A percentile compares a stretch with the other conserved stretches of the same genome.
These are phyloP conservation scores for Ambrosia artemisiifolia DNA, from an alignment of 129 eudicot species.

Conservation along the genomic window DNA sequence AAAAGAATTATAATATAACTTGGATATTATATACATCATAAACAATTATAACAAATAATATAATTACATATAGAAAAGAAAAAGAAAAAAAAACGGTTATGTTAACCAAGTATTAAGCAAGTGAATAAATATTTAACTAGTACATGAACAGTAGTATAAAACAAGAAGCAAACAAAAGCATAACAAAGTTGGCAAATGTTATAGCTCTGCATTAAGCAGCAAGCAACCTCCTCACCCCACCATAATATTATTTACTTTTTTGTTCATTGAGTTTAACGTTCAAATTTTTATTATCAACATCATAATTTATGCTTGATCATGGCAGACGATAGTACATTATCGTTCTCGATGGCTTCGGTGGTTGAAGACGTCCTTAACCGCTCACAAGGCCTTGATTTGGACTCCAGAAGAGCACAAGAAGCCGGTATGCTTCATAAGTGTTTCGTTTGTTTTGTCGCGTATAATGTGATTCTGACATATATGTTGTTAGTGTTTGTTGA, in stretches of 20 bases:
- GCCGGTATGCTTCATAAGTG: slow-evolving; percentile 47
- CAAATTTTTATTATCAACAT: not conserved
- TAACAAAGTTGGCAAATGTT: slow-evolving; percentile 22
- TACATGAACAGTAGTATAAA: slow-evolving; percentile 28
- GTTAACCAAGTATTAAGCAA: not conserved
- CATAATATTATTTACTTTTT: not conserved
- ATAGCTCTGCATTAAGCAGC: slow-evolving; percentile 23
- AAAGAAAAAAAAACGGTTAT: not conserved
- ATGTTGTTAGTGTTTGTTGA: no score
- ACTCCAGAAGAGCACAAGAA: slow-evolving; percentile 87
- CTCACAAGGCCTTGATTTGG: slow-evolving; percentile 73
- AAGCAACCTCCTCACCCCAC: slow-evolving; percentile 22
- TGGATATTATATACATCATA: no score
- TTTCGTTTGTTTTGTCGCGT: not conserved
- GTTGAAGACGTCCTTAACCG: slow-evolving; percentile 78
- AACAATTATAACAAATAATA: no score
- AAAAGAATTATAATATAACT: no score
- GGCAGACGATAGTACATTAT: slow-evolving; percentile 49
- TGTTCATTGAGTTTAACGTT: slow-evolving; percentile 9
- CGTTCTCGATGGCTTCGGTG: slow-evolving; percentile 78
- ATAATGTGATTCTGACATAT: not conserved
- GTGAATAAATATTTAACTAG: slow-evolving; percentile 9
- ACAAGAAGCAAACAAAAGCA: slow-evolving; percentile 26
- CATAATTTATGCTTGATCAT: slow-evolving; percentile 32
- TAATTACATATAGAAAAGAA: not conserved